Percentiles rank a stretch among this genome's conserved stretches.
These are phyloP conservation scores for Lachancea quebecensis DNA, from an alignment of 805 yeast genomes.

Conservation along the genomic window DNA sequence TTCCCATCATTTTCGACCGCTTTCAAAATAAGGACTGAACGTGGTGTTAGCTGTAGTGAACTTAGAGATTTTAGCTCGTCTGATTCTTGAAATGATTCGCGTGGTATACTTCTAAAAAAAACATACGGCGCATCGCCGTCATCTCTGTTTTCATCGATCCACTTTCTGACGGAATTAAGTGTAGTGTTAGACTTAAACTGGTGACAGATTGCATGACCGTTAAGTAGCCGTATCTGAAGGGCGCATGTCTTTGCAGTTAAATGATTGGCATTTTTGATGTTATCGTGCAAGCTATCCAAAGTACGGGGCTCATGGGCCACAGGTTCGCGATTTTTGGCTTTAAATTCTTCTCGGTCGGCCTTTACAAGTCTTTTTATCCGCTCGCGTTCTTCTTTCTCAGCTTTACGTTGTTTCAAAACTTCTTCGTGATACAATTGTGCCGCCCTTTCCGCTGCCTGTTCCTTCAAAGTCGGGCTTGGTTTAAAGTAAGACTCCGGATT, in stretches of 20 bases:
- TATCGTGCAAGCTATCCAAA: constrained; percentile 17
- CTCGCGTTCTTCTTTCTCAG: constrained; percentile 45
- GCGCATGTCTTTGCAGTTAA: constrained; percentile 32
- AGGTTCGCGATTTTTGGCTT: constrained; percentile 15
- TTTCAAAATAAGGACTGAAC: constrained; percentile 69
- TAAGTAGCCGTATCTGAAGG: constrained; percentile 56
- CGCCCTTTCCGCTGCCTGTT: constrained; percentile 36
- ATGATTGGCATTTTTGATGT: constrained; percentile 21
- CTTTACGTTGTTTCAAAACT: constrained; percentile 26
- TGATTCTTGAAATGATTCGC: constrained; percentile 52
- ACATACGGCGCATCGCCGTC: constrained; percentile 40
- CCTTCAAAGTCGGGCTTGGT: constrained; percentile 29
- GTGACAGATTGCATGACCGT: constrained; percentile 53
- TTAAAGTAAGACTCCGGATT: background rate
- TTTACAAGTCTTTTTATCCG: constrained; percentile 47
- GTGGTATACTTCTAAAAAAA: constrained; percentile 49
- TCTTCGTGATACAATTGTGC: constrained; percentile 35
- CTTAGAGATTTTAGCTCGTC: constrained; percentile 52
- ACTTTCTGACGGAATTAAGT: constrained; percentile 51
- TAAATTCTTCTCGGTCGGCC: constrained; percentile 47
- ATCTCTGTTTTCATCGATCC: constrained; percentile 49
- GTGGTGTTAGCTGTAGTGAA: constrained; percentile 55
- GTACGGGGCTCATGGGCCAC: constrained; percentile 9
- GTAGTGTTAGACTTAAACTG: constrained; percentile 42
- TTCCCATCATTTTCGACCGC: constrained; percentile 37